phyloP scores from a whole-genome alignment of 2,329 filamentous ascomycete species.

The Monosporascus sp. region DNA sequence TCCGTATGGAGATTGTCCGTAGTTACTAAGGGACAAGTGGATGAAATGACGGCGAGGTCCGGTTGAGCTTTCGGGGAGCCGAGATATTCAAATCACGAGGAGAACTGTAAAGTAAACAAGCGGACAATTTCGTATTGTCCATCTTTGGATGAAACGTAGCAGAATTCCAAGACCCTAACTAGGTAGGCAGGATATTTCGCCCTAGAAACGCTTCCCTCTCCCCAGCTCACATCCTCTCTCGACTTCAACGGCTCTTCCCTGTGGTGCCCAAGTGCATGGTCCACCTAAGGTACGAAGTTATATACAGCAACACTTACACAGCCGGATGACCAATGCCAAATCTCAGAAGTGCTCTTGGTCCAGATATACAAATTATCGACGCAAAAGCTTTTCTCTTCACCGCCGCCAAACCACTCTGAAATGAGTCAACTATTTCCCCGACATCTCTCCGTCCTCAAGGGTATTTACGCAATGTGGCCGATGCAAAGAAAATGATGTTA shows the following conservation, averaged over 20 bases:
- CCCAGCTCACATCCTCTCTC: too few species aligned
- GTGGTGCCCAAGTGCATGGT: background rate
- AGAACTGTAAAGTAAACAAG: too few species aligned
- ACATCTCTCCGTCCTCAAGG: background rate
- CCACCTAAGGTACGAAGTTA: background rate
- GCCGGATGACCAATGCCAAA: background rate
- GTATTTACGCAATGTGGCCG: background rate
- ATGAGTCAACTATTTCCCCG: background rate
- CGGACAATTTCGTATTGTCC: too few species aligned
- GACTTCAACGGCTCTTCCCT: too few species aligned
- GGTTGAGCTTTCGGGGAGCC: background rate
- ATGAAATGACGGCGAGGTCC: background rate
- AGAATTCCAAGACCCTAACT: too few species aligned
- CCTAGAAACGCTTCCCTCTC: too few species aligned
- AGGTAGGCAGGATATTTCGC: too few species aligned
- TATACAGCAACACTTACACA: background rate
- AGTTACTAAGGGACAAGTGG: background rate
- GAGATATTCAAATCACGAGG: too few species aligned
- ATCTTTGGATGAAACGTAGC: too few species aligned
- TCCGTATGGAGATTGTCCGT: slow-evolving; percentile 11
- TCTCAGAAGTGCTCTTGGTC: background rate
- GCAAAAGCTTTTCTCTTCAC: background rate
- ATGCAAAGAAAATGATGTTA: background rate
- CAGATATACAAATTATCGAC: background rate
- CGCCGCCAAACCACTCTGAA: background rate